phyloP scores from a whole-genome alignment of 495 filamentous ascomycete genomes.

The Talaromyces thailandensis region DNA sequence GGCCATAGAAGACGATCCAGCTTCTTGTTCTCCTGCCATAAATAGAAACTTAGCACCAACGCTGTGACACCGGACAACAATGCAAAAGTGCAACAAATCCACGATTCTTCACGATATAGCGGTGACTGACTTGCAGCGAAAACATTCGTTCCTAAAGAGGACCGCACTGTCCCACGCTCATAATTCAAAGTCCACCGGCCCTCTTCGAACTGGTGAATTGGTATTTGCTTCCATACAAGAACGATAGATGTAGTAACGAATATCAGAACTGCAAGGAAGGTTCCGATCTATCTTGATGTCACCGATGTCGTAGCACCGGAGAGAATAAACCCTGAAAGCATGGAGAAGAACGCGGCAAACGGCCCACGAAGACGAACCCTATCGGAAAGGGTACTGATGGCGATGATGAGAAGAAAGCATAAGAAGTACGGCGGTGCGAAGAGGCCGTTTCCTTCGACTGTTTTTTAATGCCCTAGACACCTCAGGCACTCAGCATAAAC shows the following conservation, averaged over 20 bases:
- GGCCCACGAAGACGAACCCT: slow-evolving; percentile 14
- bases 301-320: slow-evolving; percentile 16
- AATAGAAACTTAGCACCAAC: slow-evolving; percentile 31
- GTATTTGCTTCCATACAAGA: slow-evolving; percentile 9
- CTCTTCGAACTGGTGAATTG: slow-evolving; percentile 8
- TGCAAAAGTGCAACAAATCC: slow-evolving; percentile 49
- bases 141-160: slow-evolving; percentile 51
- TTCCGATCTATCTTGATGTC: slow-evolving; percentile 17
- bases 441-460: slow-evolving; percentile 22
- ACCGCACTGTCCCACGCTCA: slow-evolving; percentile 11
- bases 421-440: slow-evolving; percentile 23
- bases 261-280: slow-evolving; percentile 1
- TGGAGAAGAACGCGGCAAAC: slow-evolving; percentile 15
- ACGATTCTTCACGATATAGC: slow-evolving; percentile 45
- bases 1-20: slow-evolving; percentile 22
- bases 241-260: slow-evolving; percentile 7
- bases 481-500: too few species aligned
- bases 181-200: slow-evolving; percentile 11
- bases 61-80: slow-evolving; percentile 43
- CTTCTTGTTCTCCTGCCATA: slow-evolving; percentile 43
- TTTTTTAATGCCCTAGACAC: neutral
- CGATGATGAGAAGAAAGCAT: slow-evolving; percentile 16
- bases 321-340: slow-evolving; percentile 19
- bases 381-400: slow-evolving; percentile 17
- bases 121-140: slow-evolving; percentile 44